Percentiles rank a stretch among this genome's conserved stretches.
These are phyloP conservation scores for Selenicereus undatus DNA, from an alignment of 148 eudicot genomes.

Conservation along the genomic window DNA sequence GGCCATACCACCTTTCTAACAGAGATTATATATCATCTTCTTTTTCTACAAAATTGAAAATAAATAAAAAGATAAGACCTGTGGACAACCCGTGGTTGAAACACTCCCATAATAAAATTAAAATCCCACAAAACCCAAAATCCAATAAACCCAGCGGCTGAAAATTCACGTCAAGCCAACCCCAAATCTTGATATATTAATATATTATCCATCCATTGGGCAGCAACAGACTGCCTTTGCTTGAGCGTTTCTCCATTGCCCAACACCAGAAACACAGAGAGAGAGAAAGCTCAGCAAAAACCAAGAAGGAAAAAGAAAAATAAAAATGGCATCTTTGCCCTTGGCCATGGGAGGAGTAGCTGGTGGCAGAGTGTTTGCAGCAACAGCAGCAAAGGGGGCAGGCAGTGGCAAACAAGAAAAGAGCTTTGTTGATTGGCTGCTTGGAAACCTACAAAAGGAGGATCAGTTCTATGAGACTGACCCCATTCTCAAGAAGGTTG, in stretches of 20 bases:
- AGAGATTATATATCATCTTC: slow-evolving; percentile 10
- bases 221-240: background rate
- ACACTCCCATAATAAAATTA: slow-evolving; percentile 25
- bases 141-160: slow-evolving; percentile 5
- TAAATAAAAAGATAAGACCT: slow-evolving; percentile 20
- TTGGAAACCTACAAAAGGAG: slow-evolving; percentile 24
- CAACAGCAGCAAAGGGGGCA: slow-evolving; percentile 28
- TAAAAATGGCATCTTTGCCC: slow-evolving; percentile 25
- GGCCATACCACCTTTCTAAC: slow-evolving; percentile 14
- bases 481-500: slow-evolving; percentile 30
- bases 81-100: slow-evolving; percentile 30
- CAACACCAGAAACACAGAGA: background rate
- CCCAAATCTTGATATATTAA: slow-evolving; percentile 24
- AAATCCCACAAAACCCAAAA: background rate
- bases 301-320: background rate
- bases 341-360: slow-evolving; percentile 21
- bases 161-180: slow-evolving; percentile 1
- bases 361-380: slow-evolving; percentile 20
- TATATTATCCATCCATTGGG: slow-evolving; percentile 22
- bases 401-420: slow-evolving; percentile 27
- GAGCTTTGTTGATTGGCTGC: slow-evolving; percentile 29
- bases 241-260: background rate
- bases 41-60: background rate
- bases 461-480: slow-evolving; percentile 39
- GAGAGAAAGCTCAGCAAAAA: background rate